Base-by-base conservation (phyloP, 1,284 basidiomycete genomes). In the Inonotus hispidus region DNA sequence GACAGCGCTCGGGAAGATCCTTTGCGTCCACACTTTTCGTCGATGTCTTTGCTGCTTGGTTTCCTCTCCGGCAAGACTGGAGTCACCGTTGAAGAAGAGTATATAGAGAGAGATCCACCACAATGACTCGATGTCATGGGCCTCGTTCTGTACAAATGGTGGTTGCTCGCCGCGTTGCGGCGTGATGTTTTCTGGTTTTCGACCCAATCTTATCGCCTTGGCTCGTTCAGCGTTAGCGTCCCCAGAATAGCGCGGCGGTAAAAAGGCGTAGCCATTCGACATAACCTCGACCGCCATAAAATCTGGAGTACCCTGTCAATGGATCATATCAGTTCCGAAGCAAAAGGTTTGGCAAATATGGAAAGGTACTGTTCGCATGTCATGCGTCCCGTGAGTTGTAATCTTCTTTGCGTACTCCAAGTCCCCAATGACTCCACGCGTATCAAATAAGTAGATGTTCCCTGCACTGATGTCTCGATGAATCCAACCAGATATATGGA, bases 401-500 rank as follows among this genome's bases (percentile, higher is more conserved):
- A 38, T 43, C n/a, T 53, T 59, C 37, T 59, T 59, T 29, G 58
- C 58, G 23, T 59, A 59, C 29, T 59, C 58, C 21, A 59, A 16
- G 32, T 59, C 58, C 11, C 58, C 58, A 14, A 59, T 25, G n/a
- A 59, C 32, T 5, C 58, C 58, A 3, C 50, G 32, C 16, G 27
- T 29, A 19, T 41, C n/a, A 41, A 38, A 49, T 25, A 32, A 53
- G 10, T 37, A 35, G 1, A 53, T 8, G 11, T n/a, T 43, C 16
- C 41, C 41, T 14, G 41, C 41, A 8, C 41, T 43, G 13, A 43
- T 43, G 41, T 43, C 41, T n/a, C 41, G 16, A n/a, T 43, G 41
- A 21, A 43, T n/a, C 41, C 41, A 43, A 14, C 16, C 41, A 7
- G 41, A 13, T n/a, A 7, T 16, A 21, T 43, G 41, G 7, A 43